Percentiles rank a stretch among this genome's conserved stretches.
phyloP scores from a whole-genome alignment of 129 eudicot genomes.

The Gnaphalium uliginosum region DNA sequence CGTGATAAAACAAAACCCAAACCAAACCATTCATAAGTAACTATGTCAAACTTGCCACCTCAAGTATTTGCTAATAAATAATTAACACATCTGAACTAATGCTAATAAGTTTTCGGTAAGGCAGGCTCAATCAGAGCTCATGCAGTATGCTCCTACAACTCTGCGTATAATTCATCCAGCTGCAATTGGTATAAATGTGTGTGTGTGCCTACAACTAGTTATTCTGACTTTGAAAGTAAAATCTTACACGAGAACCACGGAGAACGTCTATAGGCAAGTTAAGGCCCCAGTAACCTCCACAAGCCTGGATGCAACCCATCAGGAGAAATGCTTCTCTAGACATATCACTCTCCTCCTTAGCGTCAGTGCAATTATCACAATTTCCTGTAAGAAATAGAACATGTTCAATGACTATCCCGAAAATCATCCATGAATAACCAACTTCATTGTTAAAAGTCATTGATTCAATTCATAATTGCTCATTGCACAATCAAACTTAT shows the following conservation, averaged over 20 bases:
- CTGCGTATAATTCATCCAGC: not conserved
- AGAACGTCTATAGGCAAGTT: constrained; percentile 86
- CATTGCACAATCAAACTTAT: not conserved
- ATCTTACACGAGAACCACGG: constrained; percentile 97
- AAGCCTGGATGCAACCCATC: constrained; percentile 70
- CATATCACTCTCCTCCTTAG: constrained; percentile 67
- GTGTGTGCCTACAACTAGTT: constrained; percentile 2
- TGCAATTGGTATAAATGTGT: not conserved
- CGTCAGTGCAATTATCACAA: constrained; percentile 84
- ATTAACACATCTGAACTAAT: not conserved
- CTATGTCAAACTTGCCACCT: not conserved
- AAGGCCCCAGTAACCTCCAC: constrained; percentile 90
- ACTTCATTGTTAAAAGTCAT: constrained; percentile 1
- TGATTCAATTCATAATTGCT: not conserved
- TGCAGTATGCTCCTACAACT: not conserved
- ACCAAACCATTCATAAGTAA: not conserved
- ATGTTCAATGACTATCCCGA: constrained; percentile 6
- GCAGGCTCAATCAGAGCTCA: not conserved
- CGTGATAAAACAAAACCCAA: not conserved
- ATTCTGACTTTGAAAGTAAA: constrained; percentile 13
- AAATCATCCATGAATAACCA: constrained; percentile 16
- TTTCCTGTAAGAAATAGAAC: constrained; percentile 51
- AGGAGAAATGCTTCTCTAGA: constrained; percentile 87
- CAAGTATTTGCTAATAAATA: constrained; percentile 11
- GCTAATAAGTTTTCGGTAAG: not conserved